Conservation (phyloP, 345 rosid genomes). For the Crucihimalaya himalaica region DNA sequence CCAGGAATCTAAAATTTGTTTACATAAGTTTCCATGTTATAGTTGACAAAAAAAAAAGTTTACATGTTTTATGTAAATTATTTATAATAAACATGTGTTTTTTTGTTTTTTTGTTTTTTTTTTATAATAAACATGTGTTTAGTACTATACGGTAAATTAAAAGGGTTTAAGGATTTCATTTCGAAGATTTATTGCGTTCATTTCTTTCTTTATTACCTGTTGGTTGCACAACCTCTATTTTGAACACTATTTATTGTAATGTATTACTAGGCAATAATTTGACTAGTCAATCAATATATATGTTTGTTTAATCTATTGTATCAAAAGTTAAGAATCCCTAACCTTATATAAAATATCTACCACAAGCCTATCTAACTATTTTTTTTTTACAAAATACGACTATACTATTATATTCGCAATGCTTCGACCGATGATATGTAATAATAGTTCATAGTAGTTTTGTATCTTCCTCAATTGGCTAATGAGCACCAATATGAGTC, state of each 20-base stretch:
- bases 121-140: too few species aligned
- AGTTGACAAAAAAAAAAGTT: too few species aligned
- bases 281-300: slow-evolving; percentile 31
- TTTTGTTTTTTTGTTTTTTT: too few species aligned
- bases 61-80: too few species aligned
- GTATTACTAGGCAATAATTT: slow-evolving; percentile 13
- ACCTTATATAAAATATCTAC: not conserved
- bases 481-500: not conserved
- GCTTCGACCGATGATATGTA: slow-evolving; percentile 14
- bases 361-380: slow-evolving; percentile 7
- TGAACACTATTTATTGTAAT: slow-evolving; percentile 21
- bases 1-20: not conserved
- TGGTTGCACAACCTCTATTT: slow-evolving; percentile 28
- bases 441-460: not conserved
- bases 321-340: slow-evolving; percentile 1
- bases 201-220: not conserved
- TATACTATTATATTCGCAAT: not conserved
- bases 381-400: not conserved
- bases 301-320: not conserved
- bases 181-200: not conserved
- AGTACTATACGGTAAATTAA: not conserved
- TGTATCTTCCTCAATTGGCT: slow-evolving; percentile 3
- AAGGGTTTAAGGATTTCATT: not conserved
- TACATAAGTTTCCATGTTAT: too few species aligned
- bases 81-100: too few species aligned